Percentiles rank a stretch among this genome's conserved stretches.
These are phyloP conservation scores for Saturnispora zaruensis DNA, from an alignment of 805 yeast genomes.

Conservation along the genomic window DNA sequence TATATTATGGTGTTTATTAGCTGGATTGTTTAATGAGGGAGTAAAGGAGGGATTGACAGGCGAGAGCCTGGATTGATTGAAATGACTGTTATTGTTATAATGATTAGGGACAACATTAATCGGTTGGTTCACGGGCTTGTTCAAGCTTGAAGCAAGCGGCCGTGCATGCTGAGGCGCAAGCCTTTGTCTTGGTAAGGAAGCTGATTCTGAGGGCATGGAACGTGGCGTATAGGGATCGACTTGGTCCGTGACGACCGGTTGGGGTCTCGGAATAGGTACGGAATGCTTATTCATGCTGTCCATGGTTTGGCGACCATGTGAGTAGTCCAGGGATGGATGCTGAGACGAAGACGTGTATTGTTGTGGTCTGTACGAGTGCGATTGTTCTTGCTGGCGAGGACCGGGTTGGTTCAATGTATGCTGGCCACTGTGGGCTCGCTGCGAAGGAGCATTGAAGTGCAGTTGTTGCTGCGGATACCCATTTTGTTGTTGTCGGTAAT, in stretches of 20 bases:
- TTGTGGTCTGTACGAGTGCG: not conserved
- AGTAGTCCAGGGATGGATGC: not conserved
- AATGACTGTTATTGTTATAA: not conserved
- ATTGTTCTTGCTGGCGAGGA: conserved; percentile 3
- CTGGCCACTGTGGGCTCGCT: conserved; percentile 3
- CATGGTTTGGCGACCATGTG: not conserved
- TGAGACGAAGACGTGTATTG: not conserved
- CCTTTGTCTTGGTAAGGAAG: not conserved
- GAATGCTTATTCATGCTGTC: not conserved
- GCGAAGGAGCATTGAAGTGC: conserved; percentile 1
- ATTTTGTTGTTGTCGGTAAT: conserved; percentile 11
- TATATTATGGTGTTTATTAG: not conserved
- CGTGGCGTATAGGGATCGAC: not conserved
- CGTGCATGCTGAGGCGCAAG: not conserved
- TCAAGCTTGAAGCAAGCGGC: not conserved
- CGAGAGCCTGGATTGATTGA: not conserved
- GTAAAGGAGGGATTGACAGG: not conserved
- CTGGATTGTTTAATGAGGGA: not conserved
- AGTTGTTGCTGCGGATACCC: conserved; percentile 3
- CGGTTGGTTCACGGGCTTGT: not conserved
- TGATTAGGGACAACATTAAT: not conserved
- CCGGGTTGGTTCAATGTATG: conserved; percentile 6
- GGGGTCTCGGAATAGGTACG: not conserved
- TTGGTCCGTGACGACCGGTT: not conserved
- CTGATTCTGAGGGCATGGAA: not conserved